Percentiles rank a stretch among this genome's conserved stretches.
phyloP scores from a whole-genome alignment of 2,329 filamentous ascomycete genomes.

The Orbilia ellipsospora region DNA sequence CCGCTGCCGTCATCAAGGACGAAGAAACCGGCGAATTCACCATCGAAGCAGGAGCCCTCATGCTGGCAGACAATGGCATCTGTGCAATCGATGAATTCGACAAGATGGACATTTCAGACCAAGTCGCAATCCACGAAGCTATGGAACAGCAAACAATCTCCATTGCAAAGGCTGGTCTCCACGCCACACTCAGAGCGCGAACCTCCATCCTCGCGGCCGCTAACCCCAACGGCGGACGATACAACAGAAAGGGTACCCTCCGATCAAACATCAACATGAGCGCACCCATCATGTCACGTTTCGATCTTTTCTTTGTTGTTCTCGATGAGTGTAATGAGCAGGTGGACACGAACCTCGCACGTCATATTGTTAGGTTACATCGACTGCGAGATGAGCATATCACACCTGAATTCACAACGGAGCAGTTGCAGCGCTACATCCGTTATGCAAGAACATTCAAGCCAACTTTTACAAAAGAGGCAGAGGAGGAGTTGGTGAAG shows the following conservation, averaged over 20 bases:
- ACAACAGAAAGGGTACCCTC: slow-evolving; percentile 94
- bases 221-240: slow-evolving; percentile 94
- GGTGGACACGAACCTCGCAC: slow-evolving; percentile 87
- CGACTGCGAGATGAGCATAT: slow-evolving; percentile 92
- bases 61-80: slow-evolving; percentile 96
- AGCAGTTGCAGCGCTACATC: slow-evolving; percentile 96
- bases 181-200: slow-evolving; percentile 94
- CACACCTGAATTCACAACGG: slow-evolving; percentile 91
- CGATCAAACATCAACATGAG: slow-evolving; percentile 98
- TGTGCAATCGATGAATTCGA: slow-evolving; percentile 99
- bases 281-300: slow-evolving; percentile 98
- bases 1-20: slow-evolving; percentile 95
- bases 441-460: slow-evolving; percentile 95
- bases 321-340: slow-evolving; percentile 95
- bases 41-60: slow-evolving; percentile 96
- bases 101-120: slow-evolving; percentile 98
- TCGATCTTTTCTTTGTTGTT: slow-evolving; percentile 98
- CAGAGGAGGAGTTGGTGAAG: slow-evolving; percentile 83
- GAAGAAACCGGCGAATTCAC: slow-evolving; percentile 99
- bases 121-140: slow-evolving; percentile 98
- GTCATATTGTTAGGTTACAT: slow-evolving; percentile 95
- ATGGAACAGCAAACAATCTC: slow-evolving; percentile 99
- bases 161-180: slow-evolving; percentile 97
- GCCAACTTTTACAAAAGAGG: slow-evolving; percentile 88
- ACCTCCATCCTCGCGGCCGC: slow-evolving; percentile 95